Base-by-base conservation (phyloP, 208 protist genomes). In the Crithidia bombi region DNA sequence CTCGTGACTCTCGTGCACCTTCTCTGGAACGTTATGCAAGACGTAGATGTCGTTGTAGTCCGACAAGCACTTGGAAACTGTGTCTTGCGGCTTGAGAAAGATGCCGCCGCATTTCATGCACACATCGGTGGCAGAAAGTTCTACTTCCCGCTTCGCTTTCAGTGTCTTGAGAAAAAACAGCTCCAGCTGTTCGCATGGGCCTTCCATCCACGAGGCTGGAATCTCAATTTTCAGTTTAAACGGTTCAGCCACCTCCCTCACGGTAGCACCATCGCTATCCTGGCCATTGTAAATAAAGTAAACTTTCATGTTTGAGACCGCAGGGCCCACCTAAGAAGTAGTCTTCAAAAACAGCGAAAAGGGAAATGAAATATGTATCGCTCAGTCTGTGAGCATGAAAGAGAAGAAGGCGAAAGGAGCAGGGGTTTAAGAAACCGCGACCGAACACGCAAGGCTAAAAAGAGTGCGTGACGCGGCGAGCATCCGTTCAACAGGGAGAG, bases 1-100 rank as follows among this genome's bases (percentile, higher is more conserved):
- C 21, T 84, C 78, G 43, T 68, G 78, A 7, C 17, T 35, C 33
- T 70, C 46, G 12, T 62, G 41, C n/a, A 32, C 36, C 21, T 66
- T 67, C 14, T 43, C 32, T 17, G 78, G 57, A 1, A 55, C 47
- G 26, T 80, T 85, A 63, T 93, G 90, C 0, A 88, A 43, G 15
- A 94, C 33, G 15, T 72, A 68, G 26, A 96, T 64, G 47, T 96
- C 87, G 66, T 92, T 92, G 82, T 93, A 93, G 50, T 96, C 86
- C 2, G 70, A 80, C 12, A 96, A 57, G 14, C 63, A 69, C 30
- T 69, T 63, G 1, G 59, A 51, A 1, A 96, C 75, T 1, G 67
- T 71, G 38, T 91, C 84, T 23, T 65, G 78, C 11, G 28, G 33
- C 26, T 76, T 79, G 28, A 96, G 59, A 26, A 77, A 55, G 9